These are phyloP conservation scores for Mycena venus DNA, from an alignment of 768 basidiomycete species.

Conservation along the genomic window DNA sequence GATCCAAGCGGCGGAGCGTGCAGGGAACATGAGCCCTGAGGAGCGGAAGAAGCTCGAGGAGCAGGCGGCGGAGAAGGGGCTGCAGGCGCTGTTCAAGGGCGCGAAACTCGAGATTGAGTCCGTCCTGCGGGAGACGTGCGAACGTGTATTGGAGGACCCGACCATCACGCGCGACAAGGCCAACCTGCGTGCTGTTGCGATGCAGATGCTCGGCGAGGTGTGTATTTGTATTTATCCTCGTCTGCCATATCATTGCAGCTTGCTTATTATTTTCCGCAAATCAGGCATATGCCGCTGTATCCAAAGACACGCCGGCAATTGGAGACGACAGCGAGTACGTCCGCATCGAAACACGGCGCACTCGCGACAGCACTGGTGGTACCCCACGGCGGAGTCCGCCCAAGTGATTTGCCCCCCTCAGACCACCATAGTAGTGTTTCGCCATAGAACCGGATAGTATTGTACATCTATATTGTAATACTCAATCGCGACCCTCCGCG, in stretches of 20 bases:
- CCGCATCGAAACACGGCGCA: constrained; percentile 80
- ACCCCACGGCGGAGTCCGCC: constrained; percentile 8
- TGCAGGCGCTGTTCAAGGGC: constrained; percentile 95
- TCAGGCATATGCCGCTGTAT: constrained; percentile 37
- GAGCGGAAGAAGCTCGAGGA: constrained; percentile 89
- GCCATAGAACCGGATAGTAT: constrained; percentile 1
- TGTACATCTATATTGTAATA: constrained; percentile 25
- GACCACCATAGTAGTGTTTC: neutral
- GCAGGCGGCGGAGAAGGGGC: constrained; percentile 92
- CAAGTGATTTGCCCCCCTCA: constrained; percentile 5
- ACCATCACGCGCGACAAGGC: constrained; percentile 68
- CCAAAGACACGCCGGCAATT: constrained; percentile 24
- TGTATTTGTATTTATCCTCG: neutral
- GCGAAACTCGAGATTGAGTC: constrained; percentile 94
- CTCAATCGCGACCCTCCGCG: neutral
- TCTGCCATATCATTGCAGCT: neutral
- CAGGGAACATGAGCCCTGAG: constrained; percentile 82
- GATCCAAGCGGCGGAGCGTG: constrained; percentile 90
- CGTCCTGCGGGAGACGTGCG: constrained; percentile 89
- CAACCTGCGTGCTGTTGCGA: constrained; percentile 80
- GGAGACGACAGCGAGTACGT: constrained; percentile 86
- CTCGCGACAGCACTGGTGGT: constrained; percentile 49
- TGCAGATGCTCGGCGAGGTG: constrained; percentile 85
- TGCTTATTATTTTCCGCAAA: neutral
- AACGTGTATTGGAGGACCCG: constrained; percentile 77